A percentile compares a stretch with the other conserved stretches of the same genome.
Evolutionary conservation across 2,329 filamentous ascomycete species (phyloP).

Genomic region (Paracoccidioides lutzii): DNA sequence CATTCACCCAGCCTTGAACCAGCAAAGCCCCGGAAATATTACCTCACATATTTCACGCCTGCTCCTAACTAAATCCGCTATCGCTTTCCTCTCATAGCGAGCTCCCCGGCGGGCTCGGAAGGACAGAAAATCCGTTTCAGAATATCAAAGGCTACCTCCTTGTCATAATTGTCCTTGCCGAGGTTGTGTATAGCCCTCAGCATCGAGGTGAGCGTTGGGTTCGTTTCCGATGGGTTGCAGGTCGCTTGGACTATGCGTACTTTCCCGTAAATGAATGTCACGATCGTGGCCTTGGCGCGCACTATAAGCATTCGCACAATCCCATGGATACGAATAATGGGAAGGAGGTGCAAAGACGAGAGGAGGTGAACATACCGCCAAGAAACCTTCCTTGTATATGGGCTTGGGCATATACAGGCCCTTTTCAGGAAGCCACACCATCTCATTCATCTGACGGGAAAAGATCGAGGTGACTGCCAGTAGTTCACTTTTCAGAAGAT

Average conservation of each 20-base stretch:
- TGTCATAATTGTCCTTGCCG: background rate
- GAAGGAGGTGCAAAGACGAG: background rate
- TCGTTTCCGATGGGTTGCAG: background rate
- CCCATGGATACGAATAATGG: background rate
- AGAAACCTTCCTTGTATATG: background rate
- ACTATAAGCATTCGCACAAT: background rate
- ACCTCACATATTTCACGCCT: no score
- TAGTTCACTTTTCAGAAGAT: constrained; percentile 2
- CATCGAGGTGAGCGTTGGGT: background rate
- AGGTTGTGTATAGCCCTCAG: constrained; percentile 1
- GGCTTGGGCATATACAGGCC: background rate
- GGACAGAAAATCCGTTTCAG: constrained; percentile 4
- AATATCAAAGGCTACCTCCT: background rate
- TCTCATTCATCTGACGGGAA: constrained; percentile 4
- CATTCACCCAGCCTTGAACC: no score
- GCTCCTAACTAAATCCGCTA: no score
- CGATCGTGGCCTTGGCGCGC: background rate
- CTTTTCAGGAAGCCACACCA: background rate
- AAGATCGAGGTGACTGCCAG: background rate
- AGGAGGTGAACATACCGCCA: background rate
- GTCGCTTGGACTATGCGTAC: constrained; percentile 3
- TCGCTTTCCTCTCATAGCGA: no score
- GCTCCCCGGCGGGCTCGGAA: no score
- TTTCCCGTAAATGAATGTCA: constrained; percentile 4
- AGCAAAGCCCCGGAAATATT: no score